Evolutionary conservation across 2,329 filamentous ascomycete genomes (phyloP).

Genomic region (Colletotrichum camelliae): DNA sequence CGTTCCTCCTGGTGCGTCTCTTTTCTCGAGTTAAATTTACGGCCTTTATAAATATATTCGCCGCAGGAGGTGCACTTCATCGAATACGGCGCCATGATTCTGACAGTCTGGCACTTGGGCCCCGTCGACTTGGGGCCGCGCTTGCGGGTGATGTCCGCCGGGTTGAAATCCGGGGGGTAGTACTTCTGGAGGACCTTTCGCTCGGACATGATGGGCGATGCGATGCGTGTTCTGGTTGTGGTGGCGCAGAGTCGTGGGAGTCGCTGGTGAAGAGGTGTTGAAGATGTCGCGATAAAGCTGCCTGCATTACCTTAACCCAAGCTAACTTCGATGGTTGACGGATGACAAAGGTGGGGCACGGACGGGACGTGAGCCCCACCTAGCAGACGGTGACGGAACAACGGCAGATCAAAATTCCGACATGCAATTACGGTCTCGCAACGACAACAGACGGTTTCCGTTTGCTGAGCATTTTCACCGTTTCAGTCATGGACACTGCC

Average conservation of each 20-base stretch:
- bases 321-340: not conserved
- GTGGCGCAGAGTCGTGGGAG: not conserved
- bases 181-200: conserved; percentile 77
- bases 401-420: not conserved
- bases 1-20: conserved; percentile 87
- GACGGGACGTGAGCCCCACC: not conserved
- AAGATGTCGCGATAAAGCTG: not conserved
- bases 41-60: conserved; percentile 89
- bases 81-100: conserved; percentile 87
- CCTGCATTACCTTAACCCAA: not conserved
- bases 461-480: not conserved
- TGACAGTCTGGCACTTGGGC: conserved; percentile 83
- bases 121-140: conserved; percentile 75
- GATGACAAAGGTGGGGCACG: not conserved
- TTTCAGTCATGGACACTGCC: not conserved
- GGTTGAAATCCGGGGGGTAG: conserved; percentile 86
- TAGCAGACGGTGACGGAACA: not conserved
- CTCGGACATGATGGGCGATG: conserved; percentile 72
- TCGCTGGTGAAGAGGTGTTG: not conserved
- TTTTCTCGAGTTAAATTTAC: conserved; percentile 96
- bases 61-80: conserved; percentile 71
- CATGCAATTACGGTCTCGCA: not conserved
- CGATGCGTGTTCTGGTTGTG: not conserved
- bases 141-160: conserved; percentile 74
- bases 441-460: not conserved